Evolutionary conservation across 495 filamentous ascomycete genomes (phyloP), one percentile per base, ranked within the genome.

Genomic region (Astrothelium macrocarpum): DNA sequence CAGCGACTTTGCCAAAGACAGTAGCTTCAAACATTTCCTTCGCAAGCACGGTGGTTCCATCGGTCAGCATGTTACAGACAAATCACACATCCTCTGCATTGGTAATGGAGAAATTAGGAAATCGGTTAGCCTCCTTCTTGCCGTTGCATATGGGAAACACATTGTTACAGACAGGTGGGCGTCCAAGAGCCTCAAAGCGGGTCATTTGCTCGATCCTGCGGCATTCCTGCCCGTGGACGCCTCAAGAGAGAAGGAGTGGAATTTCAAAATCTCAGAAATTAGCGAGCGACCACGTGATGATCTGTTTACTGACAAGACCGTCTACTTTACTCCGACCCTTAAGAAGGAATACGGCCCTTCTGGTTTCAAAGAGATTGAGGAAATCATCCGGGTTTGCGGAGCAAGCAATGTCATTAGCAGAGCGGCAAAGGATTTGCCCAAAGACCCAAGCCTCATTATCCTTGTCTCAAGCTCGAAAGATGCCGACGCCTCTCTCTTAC

Each of bases 161-260:
- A 71, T 79, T 49, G 69, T 77, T 16, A 76, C 73, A 1, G 76
- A 79, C 62, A 59, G 72, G 0, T 79, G 77, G 77, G 62, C 77
- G 20, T 45, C 65, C 10, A 63, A 73, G 9, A 75, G 72, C 56
- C 64, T 62, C 2, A 65, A 67, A 29, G 62, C 59, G 12, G 62
- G 64, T 0, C 26, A 60, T 16, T 64, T 79, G 20, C 71, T 77
- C 20, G 63, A 68, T 26, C 60, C 68, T 0, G 64, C 62, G 1
- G 43, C 36, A 1, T 79, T 71, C 64, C 63, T 70, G 7, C 71
- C 74, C 9, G 26, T 32, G 26, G 72, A 72, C 49, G 53, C 67
- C 1, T 46, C 45, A 2, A 68, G 65, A 53, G 74, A 78, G 64
- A 59, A 64, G 4, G 75, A 73, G 56, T 78, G 76, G 75, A 66